Conservation (phyloP, 306 rosid species). For the Mimosa bimucronata region DNA sequence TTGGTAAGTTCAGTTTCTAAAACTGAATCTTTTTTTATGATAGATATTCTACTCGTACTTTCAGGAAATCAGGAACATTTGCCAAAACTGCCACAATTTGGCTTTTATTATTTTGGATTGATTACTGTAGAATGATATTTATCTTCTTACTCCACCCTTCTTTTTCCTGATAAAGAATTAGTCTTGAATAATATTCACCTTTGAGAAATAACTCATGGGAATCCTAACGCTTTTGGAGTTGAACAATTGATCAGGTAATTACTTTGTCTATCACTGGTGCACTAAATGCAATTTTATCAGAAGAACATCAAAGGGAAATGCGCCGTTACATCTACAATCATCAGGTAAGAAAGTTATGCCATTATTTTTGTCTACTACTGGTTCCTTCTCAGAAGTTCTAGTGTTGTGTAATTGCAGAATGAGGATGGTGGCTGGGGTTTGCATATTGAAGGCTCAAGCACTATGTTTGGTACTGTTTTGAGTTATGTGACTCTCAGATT, state of each 20-base stretch:
- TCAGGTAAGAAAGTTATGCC: conserved; percentile 56
- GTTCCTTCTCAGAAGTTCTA: neutral
- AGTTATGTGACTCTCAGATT: conserved; percentile 66
- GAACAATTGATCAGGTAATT: conserved; percentile 57
- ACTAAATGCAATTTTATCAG: conserved; percentile 69
- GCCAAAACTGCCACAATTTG: neutral
- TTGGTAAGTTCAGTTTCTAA: conserved; percentile 54
- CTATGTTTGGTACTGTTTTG: conserved; percentile 88
- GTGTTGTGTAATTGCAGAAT: conserved; percentile 57
- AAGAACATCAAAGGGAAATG: conserved; percentile 80
- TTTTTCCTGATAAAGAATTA: conserved; percentile 1
- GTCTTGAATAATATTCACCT: conserved; percentile 5
- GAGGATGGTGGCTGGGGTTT: conserved; percentile 98
- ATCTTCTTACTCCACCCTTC: neutral
- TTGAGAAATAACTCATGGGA: neutral
- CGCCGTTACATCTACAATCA: conserved; percentile 81
- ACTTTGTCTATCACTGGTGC: conserved; percentile 73
- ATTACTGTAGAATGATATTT: conserved; percentile 25
- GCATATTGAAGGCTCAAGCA: conserved; percentile 89
- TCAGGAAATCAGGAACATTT: conserved; percentile 6
- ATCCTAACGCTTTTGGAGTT: conserved; percentile 14
- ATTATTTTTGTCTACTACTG: conserved; percentile 21
- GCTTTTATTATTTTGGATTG: neutral
- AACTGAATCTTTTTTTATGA: conserved; percentile 16
- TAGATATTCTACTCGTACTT: conserved; percentile 18